These are phyloP conservation scores for Castanospermum australe DNA, from an alignment of 306 rosid species.

Conservation along the genomic window DNA sequence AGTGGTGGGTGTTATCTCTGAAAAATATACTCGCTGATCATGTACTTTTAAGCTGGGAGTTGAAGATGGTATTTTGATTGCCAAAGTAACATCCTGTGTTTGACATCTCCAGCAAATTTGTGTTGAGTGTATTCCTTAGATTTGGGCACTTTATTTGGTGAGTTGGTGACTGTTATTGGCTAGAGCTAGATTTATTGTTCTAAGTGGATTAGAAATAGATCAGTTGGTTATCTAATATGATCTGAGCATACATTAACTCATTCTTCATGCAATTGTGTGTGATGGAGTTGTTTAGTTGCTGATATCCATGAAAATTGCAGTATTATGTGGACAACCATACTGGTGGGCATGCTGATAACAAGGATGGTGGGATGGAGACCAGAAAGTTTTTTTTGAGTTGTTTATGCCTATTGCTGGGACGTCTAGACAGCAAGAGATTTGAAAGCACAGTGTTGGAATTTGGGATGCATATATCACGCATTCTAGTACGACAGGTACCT, in stretches of 20 bases:
- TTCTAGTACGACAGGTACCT: slow-evolving; percentile 77
- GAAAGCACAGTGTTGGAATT: slow-evolving; percentile 57
- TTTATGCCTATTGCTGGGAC: slow-evolving; percentile 83
- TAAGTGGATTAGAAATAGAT: background rate
- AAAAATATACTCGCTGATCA: background rate
- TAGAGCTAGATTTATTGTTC: slow-evolving; percentile 1
- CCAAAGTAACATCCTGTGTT: background rate
- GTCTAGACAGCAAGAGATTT: slow-evolving; percentile 66
- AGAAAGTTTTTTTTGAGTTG: slow-evolving; percentile 81
- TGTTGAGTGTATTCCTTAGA: background rate
- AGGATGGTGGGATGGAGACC: slow-evolving; percentile 71
- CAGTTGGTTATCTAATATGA: background rate
- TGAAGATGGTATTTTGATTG: background rate
- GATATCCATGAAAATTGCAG: slow-evolving; percentile 47
- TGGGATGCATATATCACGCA: slow-evolving; percentile 63
- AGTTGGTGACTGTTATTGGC: background rate
- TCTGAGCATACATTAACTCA: slow-evolving; percentile 6
- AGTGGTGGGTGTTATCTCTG: background rate
- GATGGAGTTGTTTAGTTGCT: slow-evolving; percentile 35
- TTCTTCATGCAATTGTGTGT: slow-evolving; percentile 11
- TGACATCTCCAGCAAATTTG: background rate
- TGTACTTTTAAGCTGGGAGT: background rate
- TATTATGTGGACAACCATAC: slow-evolving; percentile 59
- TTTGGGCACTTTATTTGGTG: background rate
- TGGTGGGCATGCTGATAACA: slow-evolving; percentile 46